Evolutionary conservation across 148 eudicot species (phyloP), one percentile per base, ranked within the genome.

Genomic region (Spergularia bocconei): DNA sequence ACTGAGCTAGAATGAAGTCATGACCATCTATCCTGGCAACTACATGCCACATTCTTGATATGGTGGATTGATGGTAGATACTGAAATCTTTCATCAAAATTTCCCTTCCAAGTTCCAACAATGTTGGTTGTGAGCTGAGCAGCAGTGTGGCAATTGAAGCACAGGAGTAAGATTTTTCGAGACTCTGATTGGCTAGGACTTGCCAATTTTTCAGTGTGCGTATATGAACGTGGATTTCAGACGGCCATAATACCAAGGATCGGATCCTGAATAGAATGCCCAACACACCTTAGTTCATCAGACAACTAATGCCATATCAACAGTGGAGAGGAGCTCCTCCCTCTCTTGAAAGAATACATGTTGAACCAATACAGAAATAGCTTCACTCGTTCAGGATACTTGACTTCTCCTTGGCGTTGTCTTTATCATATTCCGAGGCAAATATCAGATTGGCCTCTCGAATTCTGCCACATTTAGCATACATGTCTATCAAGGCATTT

Each of bases 401-500:
- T 4, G 36, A 29, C 36, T 29, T 29, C 36, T 29, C 80, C 72
- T 84, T 78, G 60, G 84, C 83, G 20, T 79, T 81, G 67, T 89
- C 90, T 36, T 76, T 79, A 17, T 12, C 25, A 19, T 38, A 33
- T 11, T 36, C 77, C 50, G 71, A 79, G 53, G 72, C 73, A 72
- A 75, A 72, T 62, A 77, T 74, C 71, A 3, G 25, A 79, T 81
- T 60, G 38, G 86, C 87, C 56, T 89, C 85, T 23, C 25, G 41
- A 39, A 75, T 79, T 79, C 83, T 75, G 48, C 86, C 86, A 74
- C 85, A 82, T 81, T 85, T 85, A 65, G 77, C 85, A 76, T 85
- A 85, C 89, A 85, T 85, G 78, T 82, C 82, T 64, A 80, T 77
- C 65, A 85, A 69, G 68, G 80, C 86, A 79, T 79, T 76, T 55